These are phyloP conservation scores for Leccinum truebloodii DNA, from an alignment of 768 basidiomycete genomes.

Conservation along the genomic window DNA sequence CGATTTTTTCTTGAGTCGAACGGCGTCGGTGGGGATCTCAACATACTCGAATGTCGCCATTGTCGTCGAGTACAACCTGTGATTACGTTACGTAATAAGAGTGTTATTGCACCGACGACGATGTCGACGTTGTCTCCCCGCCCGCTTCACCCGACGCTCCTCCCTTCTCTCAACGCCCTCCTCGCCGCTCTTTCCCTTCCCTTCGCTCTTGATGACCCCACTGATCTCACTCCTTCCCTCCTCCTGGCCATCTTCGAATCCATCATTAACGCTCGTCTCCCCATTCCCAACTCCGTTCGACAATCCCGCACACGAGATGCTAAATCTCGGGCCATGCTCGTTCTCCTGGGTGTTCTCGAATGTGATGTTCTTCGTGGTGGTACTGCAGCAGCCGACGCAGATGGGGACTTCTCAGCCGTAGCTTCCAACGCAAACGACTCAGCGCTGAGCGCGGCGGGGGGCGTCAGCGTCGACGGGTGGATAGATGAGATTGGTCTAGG, in stretches of 20 bases:
- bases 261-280: constrained; percentile 55
- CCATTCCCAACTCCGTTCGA: constrained; percentile 39
- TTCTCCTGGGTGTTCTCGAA: constrained; percentile 74
- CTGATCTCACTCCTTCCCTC: constrained; percentile 70
- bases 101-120: constrained; percentile 9
- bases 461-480: constrained; percentile 33
- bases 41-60: constrained; percentile 42
- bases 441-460: constrained; percentile 14
- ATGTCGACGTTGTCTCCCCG: constrained; percentile 15
- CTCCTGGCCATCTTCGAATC: constrained; percentile 71
- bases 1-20: constrained; percentile 32
- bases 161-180: constrained; percentile 45
- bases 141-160: constrained; percentile 17
- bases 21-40: constrained; percentile 42
- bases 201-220: constrained; percentile 47
- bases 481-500: constrained; percentile 61
- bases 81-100: neutral
- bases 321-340: constrained; percentile 67
- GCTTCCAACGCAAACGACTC: constrained; percentile 33
- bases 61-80: constrained; percentile 1
- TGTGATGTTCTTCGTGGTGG: constrained; percentile 59
- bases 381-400: constrained; percentile 28
- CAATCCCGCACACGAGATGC: constrained; percentile 37
- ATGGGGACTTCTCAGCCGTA: constrained; percentile 8
- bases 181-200: constrained; percentile 47